Evolutionary conservation across 768 basidiomycete genomes (phyloP).

Genomic region (Vararia minispora): DNA sequence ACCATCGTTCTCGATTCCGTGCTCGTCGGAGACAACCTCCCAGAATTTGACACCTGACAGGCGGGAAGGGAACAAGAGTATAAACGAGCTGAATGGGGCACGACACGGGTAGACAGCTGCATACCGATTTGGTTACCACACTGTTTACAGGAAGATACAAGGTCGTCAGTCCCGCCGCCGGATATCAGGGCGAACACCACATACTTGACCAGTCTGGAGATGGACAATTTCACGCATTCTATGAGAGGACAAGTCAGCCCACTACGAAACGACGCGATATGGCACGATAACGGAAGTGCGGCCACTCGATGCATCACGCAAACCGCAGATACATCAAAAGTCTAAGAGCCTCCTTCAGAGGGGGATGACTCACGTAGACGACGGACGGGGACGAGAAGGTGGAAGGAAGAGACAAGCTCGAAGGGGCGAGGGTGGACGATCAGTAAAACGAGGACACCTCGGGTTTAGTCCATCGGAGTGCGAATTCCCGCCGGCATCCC

Average conservation of each 20-base stretch:
- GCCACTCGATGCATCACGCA: too few relatives aligned
- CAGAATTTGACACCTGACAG: slow-evolving; percentile 94
- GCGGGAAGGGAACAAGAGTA: slow-evolving; percentile 13
- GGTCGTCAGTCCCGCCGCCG: slow-evolving; percentile 17
- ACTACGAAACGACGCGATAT: slow-evolving; percentile 2
- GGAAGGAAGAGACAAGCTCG: too few relatives aligned
- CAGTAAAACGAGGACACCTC: too few relatives aligned
- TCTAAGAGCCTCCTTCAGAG: too few relatives aligned
- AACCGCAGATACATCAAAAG: too few relatives aligned
- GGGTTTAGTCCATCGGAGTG: too few relatives aligned
- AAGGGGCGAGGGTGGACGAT: too few relatives aligned
- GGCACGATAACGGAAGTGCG: slow-evolving; percentile 9
- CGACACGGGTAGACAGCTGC: slow-evolving; percentile 19
- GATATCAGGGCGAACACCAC: slow-evolving; percentile 14
- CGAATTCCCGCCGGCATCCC: too few relatives aligned
- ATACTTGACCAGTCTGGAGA: slow-evolving; percentile 96
- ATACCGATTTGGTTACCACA: slow-evolving; percentile 99
- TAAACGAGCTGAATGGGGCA: neutral
- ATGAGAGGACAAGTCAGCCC: slow-evolving; percentile 10
- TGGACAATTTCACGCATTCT: slow-evolving; percentile 99
- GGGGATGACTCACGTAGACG: too few relatives aligned
- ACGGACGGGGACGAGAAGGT: too few relatives aligned
- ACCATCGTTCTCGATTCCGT: slow-evolving; percentile 91
- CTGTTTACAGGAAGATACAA: slow-evolving; percentile 28
- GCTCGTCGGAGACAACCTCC: slow-evolving; percentile 98